phyloP scores from a whole-genome alignment of 805 yeast genomes.

The Yarrowia sp. region DNA sequence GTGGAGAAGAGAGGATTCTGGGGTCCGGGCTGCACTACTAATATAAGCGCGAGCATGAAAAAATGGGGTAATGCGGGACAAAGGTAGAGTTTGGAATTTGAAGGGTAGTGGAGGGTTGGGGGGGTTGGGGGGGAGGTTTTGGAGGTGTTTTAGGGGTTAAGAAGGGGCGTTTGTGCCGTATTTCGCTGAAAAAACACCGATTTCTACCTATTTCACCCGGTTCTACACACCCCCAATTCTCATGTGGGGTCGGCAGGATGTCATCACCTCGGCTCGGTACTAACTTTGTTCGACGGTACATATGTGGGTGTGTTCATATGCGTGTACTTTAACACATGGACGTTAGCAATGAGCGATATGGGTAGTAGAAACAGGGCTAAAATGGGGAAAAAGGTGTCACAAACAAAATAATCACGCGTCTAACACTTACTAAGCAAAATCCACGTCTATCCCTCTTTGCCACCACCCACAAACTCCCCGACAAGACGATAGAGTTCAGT shows the following conservation, averaged over 20 bases:
- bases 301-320: too few species aligned
- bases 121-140: neutral
- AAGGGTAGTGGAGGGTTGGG: neutral
- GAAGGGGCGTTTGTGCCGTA: neutral
- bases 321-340: conserved; percentile 18
- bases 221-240: neutral
- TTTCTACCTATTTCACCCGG: neutral
- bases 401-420: neutral
- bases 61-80: conserved; percentile 24
- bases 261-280: conserved; percentile 25
- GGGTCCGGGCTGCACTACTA: neutral
- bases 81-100: neutral
- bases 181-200: neutral
- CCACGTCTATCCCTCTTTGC: neutral
- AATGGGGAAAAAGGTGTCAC: neutral
- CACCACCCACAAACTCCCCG: neutral
- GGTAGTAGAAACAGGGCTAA: neutral
- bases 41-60: conserved; percentile 16
- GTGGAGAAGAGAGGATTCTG: neutral
- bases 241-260: conserved; percentile 20
- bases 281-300: neutral
- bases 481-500: neutral
- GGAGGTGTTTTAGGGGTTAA: neutral
- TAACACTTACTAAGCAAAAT: neutral
- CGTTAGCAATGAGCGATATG: neutral